These are phyloP conservation scores for Ascochyta pisi DNA, from an alignment of 2,329 filamentous ascomycete species.

Conservation along the genomic window DNA sequence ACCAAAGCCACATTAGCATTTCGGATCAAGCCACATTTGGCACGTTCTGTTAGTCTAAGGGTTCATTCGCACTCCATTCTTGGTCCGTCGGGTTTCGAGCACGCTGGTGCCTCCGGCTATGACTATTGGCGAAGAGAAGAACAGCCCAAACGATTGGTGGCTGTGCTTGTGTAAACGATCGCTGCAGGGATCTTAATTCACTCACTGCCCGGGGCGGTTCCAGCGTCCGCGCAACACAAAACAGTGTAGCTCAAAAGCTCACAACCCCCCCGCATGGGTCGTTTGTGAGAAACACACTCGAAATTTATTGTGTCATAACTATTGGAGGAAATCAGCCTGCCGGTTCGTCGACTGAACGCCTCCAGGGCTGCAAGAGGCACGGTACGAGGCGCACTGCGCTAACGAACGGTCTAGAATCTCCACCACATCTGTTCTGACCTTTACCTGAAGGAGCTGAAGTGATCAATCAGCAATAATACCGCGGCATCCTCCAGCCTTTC, in stretches of 20 bases:
- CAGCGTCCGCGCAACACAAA: background rate
- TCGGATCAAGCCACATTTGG: constrained; percentile 9
- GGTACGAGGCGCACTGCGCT: constrained; percentile 9
- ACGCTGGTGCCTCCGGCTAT: background rate
- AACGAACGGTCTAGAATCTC: constrained; percentile 16
- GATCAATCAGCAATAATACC: background rate
- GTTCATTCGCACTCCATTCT: constrained; percentile 1
- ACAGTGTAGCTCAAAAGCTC: background rate
- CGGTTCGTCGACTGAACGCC: background rate
- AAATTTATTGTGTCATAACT: background rate
- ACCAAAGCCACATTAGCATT: constrained; percentile 2
- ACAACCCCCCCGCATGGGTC: background rate
- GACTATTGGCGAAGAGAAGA: background rate
- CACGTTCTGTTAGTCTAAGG: constrained; percentile 4
- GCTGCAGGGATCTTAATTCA: constrained; percentile 9
- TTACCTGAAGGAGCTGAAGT: constrained; percentile 1
- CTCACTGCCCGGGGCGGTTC: constrained; percentile 1
- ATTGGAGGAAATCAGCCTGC: constrained; percentile 6
- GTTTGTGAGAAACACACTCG: background rate
- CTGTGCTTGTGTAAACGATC: constrained; percentile 16
- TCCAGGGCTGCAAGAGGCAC: background rate
- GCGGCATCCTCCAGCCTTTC: background rate
- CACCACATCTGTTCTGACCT: constrained; percentile 4
- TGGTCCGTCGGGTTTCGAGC: background rate
- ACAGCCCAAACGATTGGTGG: background rate